Conservation (phyloP, 176 grass and related monocot species). For the Lolium rigidum region DNA sequence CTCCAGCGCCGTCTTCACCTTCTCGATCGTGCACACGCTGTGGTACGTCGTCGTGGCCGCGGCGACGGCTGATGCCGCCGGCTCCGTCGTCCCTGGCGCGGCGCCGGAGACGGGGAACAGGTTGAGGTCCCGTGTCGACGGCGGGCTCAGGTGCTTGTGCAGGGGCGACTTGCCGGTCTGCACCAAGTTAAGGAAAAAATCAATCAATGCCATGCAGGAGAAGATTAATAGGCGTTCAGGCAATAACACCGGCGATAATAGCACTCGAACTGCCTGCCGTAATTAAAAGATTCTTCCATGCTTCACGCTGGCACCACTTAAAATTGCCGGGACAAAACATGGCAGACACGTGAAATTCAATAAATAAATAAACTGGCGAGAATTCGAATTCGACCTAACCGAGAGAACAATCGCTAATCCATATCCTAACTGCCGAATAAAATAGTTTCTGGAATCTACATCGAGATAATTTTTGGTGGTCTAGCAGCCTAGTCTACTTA, state of each 20-base stretch:
- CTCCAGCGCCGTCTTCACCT: slow-evolving; percentile 78
- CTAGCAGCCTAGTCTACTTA: neutral
- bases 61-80: too few relatives aligned
- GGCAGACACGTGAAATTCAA: neutral
- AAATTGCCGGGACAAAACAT: neutral
- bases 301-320: slow-evolving; percentile 21
- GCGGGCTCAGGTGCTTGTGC: slow-evolving; percentile 44
- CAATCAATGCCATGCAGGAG: neutral
- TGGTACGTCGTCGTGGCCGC: slow-evolving; percentile 63
- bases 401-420: neutral
- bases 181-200: too few relatives aligned
- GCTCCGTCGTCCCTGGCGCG: too few relatives aligned
- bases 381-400: neutral
- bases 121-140: slow-evolving; percentile 48
- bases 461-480: too few relatives aligned
- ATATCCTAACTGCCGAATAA: neutral
- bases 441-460: neutral
- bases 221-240: too few relatives aligned
- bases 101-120: slow-evolving; percentile 50
- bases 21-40: slow-evolving; percentile 95
- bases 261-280: slow-evolving; percentile 8
- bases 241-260: neutral
- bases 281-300: neutral
- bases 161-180: slow-evolving; percentile 60
- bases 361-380: neutral